These are phyloP conservation scores for Starmerella cellae DNA, from an alignment of 805 yeast species.

Conservation along the genomic window DNA sequence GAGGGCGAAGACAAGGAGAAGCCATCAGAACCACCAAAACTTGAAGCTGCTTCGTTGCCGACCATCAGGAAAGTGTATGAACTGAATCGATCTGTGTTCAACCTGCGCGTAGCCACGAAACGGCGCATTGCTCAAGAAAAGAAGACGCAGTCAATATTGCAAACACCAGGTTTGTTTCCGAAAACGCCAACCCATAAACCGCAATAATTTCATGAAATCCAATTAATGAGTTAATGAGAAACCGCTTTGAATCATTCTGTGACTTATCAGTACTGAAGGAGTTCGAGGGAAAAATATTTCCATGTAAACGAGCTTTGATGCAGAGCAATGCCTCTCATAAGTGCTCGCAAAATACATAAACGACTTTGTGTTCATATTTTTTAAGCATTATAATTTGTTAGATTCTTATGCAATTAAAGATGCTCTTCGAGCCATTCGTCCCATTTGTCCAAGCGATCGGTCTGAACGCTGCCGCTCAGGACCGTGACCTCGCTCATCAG, in stretches of 20 bases:
- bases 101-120: constrained; percentile 29
- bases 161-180: constrained; percentile 27
- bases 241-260: too few relatives aligned
- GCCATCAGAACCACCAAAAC: constrained; percentile 1
- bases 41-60: background rate
- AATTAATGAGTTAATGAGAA: too few relatives aligned
- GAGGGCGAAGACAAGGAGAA: constrained; percentile 14
- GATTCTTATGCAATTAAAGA: too few relatives aligned
- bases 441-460: constrained; percentile 46
- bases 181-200: constrained; percentile 25
- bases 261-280: too few relatives aligned
- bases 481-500: constrained; percentile 55
- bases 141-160: constrained; percentile 24
- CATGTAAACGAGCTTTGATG: too few relatives aligned
- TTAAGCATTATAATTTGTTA: too few relatives aligned
- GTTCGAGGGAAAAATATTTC: too few relatives aligned
- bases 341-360: too few relatives aligned
- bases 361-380: too few relatives aligned
- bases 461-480: constrained; percentile 57
- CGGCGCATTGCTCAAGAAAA: constrained; percentile 24
- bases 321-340: too few relatives aligned
- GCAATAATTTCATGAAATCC: too few relatives aligned
- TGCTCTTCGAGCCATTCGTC: constrained; percentile 32
- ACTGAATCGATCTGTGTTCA: constrained; percentile 34
- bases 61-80: constrained; percentile 6